Evolutionary conservation across 2,329 filamentous ascomycete genomes (phyloP), one percentile per base, ranked within the genome.

Genomic region (Colletotrichum euphorbiae): DNA sequence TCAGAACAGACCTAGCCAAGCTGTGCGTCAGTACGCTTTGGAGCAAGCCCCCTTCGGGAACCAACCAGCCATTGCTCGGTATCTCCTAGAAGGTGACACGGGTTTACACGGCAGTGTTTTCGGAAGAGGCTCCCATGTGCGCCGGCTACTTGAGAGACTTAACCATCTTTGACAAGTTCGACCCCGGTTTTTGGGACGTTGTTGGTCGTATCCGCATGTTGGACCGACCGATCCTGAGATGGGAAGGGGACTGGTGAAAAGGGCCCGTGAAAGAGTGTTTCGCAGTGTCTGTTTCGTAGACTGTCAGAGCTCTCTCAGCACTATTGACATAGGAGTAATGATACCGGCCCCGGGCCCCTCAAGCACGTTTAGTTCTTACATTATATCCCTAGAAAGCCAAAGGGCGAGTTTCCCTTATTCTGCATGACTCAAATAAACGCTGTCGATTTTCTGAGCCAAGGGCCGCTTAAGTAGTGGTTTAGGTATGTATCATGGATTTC

Each of bases 1-100:
- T 0, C 21, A 50, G 0, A 31, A 6, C 0, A 9, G 28, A 1
- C 24, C 13, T 1, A 50, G 46, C 24, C 2, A 31, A 15, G 46
- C 46, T n/a, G 46, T 50, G 9, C n/a, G 8, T 21, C 46, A 50
- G 8, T 50, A 28, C 3, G 46, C 13, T 21, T 13, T 50, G 2
- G 46, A 6, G 3, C 24, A 50, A 31, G 46, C 46, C 9, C 31
- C 46, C 12, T 50, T 6, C 0, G 46, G 24, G 3, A 50, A 50
- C 21, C 46, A 50, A 1, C 46, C 46, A 13, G 3, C 15, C 7
- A 13, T 50, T 3, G 46, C 24, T 4, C 19, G 21, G 1, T 31
- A 3, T 2, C 24, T 50, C 1, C 46, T 50, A 6, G 46, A 50
- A n/a, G 24, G 7, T 1, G 24, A 21, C 3, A 31, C 46, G 2